Evolutionary conservation across 1,284 basidiomycete species (phyloP).

Genomic region (Retiboletus flavoniger): DNA sequence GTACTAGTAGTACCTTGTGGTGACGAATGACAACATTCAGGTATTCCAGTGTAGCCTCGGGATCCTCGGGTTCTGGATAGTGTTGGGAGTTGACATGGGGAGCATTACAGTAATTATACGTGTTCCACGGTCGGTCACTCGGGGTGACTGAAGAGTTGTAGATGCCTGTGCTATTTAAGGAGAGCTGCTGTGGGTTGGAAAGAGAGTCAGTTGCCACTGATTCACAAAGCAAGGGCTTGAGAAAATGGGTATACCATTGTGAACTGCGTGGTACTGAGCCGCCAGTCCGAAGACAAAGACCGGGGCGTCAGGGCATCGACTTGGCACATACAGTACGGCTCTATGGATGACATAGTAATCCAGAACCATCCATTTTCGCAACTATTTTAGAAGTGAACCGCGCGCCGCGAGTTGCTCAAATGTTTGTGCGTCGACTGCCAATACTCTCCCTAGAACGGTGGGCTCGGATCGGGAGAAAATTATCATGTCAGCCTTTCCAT

Average conservation of each 20-base stretch:
- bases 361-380: neutral
- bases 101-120: slow-evolving; percentile 56
- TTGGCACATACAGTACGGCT: neutral
- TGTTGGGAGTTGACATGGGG: slow-evolving; percentile 46
- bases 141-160: slow-evolving; percentile 46
- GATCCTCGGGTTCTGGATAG: slow-evolving; percentile 34
- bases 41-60: slow-evolving; percentile 37
- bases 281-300: neutral
- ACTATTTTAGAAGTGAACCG: neutral
- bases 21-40: slow-evolving; percentile 47
- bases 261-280: slow-evolving; percentile 3
- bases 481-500: neutral
- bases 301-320: neutral
- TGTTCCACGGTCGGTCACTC: slow-evolving; percentile 44
- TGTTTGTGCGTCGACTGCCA: too few species aligned
- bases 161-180: slow-evolving; percentile 23
- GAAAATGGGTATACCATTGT: slow-evolving; percentile 12
- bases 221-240: neutral
- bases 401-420: too few species aligned
- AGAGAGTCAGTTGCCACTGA: neutral
- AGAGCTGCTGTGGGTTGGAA: slow-evolving; percentile 7
- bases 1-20: slow-evolving; percentile 42
- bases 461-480: neutral
- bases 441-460: too few species aligned
- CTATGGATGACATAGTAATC: neutral